Base-by-base conservation (phyloP, 2,329 filamentous ascomycete genomes). In the Orbilia javanica region DNA sequence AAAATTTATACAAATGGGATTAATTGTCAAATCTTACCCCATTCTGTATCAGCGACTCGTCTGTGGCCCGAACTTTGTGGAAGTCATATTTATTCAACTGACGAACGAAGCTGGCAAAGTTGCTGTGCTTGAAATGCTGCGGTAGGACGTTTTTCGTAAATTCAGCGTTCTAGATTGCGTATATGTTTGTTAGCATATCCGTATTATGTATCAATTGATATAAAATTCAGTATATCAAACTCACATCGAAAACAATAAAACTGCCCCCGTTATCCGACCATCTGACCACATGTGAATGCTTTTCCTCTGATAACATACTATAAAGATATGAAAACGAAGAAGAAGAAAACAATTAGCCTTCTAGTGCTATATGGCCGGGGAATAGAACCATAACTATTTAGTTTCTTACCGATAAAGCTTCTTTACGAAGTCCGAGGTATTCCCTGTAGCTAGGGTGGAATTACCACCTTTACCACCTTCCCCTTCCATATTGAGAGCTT, bases 71-170 rank as follows among this genome's bases (percentile, higher is more conserved):
- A 80, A 98, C 94, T 87, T 99, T 99, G 87, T 99, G 96, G 82
- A 99, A 99, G 83, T 97, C 94, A 64, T 82, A 97, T 84, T 97
- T 97, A 86, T 97, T 97, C 74, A 97, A 86, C 84, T 97, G 94
- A 60, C 94, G 92, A 74, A 97, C 94, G 83, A 97, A 97, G 85
- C 94, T 97, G 34, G 94, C 94, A 86, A 97, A 97, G 84, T 97
- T 97, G 88, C 93, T 97, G 85, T 98, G 96, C 85, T 99, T 99
- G 87, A 99, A 99, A 83, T 98, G 94, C 84, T 98, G 97, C 1
- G 96, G 96, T 15, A 99, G 89, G 82, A 99, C 97, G 44, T 93
- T 92, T 84, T 97, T 97, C 22, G 96, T 98, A 83, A 99, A 99
- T 84, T 97, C 97, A 84, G 98, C 95, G 84, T 96, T 97, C 95